Percentiles rank a stretch among this genome's conserved stretches.
Conservation (phyloP, 176 grass and related monocot species). For the Hordeum vulgare region DNA sequence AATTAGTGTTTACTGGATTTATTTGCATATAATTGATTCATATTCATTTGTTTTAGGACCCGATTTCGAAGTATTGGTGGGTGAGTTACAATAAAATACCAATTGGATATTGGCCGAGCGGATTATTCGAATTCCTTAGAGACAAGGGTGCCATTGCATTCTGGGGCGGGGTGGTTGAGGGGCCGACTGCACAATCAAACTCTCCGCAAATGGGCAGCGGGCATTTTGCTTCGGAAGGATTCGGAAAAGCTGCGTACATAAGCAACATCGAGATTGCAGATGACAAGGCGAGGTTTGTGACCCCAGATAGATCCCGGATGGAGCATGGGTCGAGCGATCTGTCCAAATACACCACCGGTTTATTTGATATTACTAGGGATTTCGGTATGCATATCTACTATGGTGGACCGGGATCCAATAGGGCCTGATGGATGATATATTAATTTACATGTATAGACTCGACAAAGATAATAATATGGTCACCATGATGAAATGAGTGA, state of each 20-base stretch:
- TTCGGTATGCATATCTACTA: too few species aligned
- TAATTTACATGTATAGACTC: too few species aligned
- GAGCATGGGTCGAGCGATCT: not conserved
- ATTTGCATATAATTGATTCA: too few species aligned
- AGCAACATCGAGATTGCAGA: not conserved
- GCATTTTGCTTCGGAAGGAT: conserved; percentile 19
- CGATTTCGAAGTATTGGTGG: too few species aligned
- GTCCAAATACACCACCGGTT: not conserved
- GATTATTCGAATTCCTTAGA: not conserved
- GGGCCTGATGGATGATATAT: too few species aligned
- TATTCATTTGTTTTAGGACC: too few species aligned
- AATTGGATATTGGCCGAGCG: conserved; percentile 24
- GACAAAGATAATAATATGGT: too few species aligned
- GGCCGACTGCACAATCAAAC: not conserved
- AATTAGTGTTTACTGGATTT: not conserved
- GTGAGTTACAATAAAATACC: not conserved
- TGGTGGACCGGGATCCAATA: too few species aligned
- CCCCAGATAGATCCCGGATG: not conserved
- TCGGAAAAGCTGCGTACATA: conserved; percentile 2
- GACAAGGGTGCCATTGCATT: not conserved
- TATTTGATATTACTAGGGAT: too few species aligned
- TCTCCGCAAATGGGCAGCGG: conserved; percentile 24
- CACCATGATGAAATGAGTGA: too few species aligned
- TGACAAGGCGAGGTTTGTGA: not conserved
- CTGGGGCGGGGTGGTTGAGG: not conserved